phyloP scores from a whole-genome alignment of 2,329 filamentous ascomycete species.

The Podosphaera xanthii region DNA sequence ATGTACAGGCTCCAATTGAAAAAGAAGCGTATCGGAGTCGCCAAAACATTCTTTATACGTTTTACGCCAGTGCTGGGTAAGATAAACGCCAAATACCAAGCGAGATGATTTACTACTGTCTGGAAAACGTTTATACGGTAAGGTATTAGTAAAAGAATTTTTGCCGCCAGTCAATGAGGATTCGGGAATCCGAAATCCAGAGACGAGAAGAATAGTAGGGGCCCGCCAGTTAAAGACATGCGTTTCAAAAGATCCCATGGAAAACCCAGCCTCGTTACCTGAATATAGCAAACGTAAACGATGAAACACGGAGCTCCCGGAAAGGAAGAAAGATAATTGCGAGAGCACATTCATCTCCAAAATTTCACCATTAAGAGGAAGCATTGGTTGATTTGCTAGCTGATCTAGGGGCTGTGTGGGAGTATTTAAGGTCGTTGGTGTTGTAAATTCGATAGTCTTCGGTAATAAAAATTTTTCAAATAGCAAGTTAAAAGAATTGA shows the following conservation, averaged over 20 bases:
- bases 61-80: conserved; percentile 45
- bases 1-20: conserved; percentile 49
- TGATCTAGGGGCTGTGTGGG: conserved; percentile 5
- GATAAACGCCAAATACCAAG: conserved; percentile 44
- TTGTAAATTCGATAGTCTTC: conserved; percentile 40
- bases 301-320: conserved; percentile 38
- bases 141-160: conserved; percentile 31
- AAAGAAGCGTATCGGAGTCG: conserved; percentile 36
- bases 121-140: conserved; percentile 39
- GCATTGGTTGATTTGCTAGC: conserved; percentile 18
- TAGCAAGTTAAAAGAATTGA: conserved; percentile 41
- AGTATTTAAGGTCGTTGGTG: conserved; percentile 12
- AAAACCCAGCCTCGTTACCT: conserved; percentile 48
- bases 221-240: conserved; percentile 59
- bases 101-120: conserved; percentile 25
- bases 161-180: conserved; percentile 27
- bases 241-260: conserved; percentile 53
- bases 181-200: conserved; percentile 35
- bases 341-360: conserved; percentile 39
- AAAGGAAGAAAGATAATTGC: conserved; percentile 53
- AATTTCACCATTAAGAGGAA: conserved; percentile 35
- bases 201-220: conserved; percentile 48
- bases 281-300: conserved; percentile 45
- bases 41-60: conserved; percentile 48
- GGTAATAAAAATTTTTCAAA: conserved; percentile 60